Evolutionary conservation across 148 eudicot species (phyloP).

Genomic region (Hydrangea macrophylla): DNA sequence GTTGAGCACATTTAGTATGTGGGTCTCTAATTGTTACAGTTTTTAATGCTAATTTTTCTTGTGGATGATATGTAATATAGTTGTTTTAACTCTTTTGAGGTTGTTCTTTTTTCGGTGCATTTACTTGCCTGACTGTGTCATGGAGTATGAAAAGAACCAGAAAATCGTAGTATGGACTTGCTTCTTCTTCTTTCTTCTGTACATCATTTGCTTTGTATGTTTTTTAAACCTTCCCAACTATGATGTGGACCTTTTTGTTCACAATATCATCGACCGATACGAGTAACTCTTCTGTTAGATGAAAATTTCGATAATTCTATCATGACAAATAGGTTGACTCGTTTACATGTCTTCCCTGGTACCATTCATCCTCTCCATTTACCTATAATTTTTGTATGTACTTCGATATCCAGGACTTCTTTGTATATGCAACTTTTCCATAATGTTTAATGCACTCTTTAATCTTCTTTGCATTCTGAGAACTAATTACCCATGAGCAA

Average conservation of each 20-base stretch:
- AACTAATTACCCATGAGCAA: background rate
- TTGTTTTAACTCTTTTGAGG: too few species aligned
- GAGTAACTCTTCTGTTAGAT: background rate
- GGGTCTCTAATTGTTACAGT: background rate
- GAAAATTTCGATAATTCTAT: background rate
- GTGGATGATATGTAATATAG: background rate
- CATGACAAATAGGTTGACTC: background rate
- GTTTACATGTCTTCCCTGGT: background rate
- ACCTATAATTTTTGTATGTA: background rate
- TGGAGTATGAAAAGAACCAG: background rate
- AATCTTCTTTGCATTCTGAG: background rate
- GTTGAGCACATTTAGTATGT: background rate
- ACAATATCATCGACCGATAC: background rate
- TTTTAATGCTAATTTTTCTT: slow-evolving; percentile 11
- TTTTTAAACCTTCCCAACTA: background rate
- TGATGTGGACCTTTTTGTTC: background rate
- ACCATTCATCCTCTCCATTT: background rate
- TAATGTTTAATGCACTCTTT: too few species aligned
- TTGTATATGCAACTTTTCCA: background rate
- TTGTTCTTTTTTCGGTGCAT: background rate
- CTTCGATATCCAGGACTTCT: background rate
- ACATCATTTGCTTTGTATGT: background rate
- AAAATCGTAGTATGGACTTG: background rate
- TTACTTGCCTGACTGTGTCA: background rate
- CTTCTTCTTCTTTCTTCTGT: background rate